Conservation (phyloP, 1,284 basidiomycete species). For the Anthracocystis panici-leucophaei region DNA sequence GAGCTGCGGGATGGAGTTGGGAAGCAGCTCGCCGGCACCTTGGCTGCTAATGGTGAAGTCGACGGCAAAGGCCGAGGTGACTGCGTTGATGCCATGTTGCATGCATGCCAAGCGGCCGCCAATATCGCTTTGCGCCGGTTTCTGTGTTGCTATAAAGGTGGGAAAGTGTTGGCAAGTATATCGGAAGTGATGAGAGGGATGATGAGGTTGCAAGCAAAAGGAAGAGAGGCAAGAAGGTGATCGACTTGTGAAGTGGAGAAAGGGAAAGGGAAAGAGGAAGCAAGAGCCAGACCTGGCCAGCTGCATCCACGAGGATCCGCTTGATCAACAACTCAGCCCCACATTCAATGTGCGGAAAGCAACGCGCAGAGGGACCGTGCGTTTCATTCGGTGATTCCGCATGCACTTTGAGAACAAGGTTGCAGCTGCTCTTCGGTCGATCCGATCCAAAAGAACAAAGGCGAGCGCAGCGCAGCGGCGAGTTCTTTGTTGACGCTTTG, state of each 20-base stretch:
- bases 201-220: not conserved
- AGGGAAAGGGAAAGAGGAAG: not conserved
- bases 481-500: not conserved
- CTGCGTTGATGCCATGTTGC: not conserved
- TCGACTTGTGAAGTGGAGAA: conserved; percentile 3
- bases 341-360: not conserved
- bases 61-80: not conserved
- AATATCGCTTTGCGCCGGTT: too few species aligned
- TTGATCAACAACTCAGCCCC: conserved; percentile 3
- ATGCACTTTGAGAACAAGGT: not conserved
- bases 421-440: conserved; percentile 10
- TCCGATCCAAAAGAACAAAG: conserved; percentile 7
- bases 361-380: conserved; percentile 5
- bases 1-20: conserved; percentile 22
- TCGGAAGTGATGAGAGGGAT: too few species aligned
- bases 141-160: too few species aligned
- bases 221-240: not conserved
- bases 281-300: too few species aligned
- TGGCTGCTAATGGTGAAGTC: not conserved
- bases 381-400: conserved; percentile 1
- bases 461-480: not conserved
- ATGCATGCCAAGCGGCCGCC: not conserved
- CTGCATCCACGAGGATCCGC: not conserved
- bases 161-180: too few species aligned
- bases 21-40: conserved; percentile 13